These are phyloP conservation scores for Dendrobium catenatum DNA, from an alignment of 106 monocot species.

Conservation along the genomic window DNA sequence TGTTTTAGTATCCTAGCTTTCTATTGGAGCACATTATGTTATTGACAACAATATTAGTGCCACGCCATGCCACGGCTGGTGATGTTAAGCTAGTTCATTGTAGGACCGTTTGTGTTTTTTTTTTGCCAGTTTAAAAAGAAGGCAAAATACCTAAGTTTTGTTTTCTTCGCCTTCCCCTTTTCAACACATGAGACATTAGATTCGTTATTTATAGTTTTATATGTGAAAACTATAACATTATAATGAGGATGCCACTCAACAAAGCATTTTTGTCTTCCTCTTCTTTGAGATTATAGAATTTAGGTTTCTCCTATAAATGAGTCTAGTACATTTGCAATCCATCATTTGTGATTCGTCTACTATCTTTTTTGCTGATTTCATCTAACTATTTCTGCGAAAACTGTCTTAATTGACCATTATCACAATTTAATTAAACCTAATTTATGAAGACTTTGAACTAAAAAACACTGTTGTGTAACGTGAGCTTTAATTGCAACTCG, in stretches of 20 bases:
- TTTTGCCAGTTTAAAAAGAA: no score
- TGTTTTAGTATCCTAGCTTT: not conserved
- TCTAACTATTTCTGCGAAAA: no score
- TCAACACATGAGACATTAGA: no score
- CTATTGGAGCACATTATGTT: not conserved
- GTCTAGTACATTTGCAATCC: no score
- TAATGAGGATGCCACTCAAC: not conserved
- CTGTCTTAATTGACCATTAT: not conserved
- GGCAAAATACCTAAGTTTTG: no score
- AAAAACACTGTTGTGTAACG: not conserved
- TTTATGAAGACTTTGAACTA: not conserved
- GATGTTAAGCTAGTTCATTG: not conserved
- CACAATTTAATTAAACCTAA: not conserved
- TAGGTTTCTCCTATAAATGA: no score
- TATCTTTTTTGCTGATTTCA: no score
- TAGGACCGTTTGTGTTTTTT: not conserved
- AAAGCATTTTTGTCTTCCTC: not conserved
- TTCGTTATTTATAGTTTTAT: not conserved
- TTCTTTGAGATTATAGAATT: no score
- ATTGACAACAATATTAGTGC: not conserved
- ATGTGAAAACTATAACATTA: not conserved
- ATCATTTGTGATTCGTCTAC: no score
- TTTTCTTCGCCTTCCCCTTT: not conserved
- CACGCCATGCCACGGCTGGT: not conserved
- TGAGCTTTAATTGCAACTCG: not conserved